Evolutionary conservation across 2,329 filamentous ascomycete genomes (phyloP), one percentile per base, ranked within the genome.

Genomic region (Aspergillus japonicus): DNA sequence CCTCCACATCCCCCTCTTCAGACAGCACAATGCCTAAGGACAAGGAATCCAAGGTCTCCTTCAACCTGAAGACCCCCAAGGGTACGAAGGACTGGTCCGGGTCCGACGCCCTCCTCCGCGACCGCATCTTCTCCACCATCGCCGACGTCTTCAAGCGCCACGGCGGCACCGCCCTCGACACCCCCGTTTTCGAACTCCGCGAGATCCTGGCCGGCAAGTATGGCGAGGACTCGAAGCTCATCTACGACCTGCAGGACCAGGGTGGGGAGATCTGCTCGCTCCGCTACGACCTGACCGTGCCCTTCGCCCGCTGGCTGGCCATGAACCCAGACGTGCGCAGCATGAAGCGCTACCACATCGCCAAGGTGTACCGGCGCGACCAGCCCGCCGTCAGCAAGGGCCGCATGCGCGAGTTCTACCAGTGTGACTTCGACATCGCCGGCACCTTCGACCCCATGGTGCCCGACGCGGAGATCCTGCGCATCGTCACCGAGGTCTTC

Each of bases 361-460:
- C 92, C 68, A 96, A 96, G 80, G 93, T 96, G 54, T 93, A 92
- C 79, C 83, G 90, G 63, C 81, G 89, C 74, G 90, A 93, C 75
- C 89, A 92, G 75, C 90, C 90, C 24, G 90, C 92, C 62, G 91
- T 97, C 80, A 91, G 89, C 63, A 95, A 96, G 75, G 94, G 93
- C 54, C 87, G 93, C 56, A 95, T 96, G 89, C 86, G 94, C 71
- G 94, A 97, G 78, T 96, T 96, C 78, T 96, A 96, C 80, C 93
- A 97, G 78, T 97, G 93, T 80, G 94, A 98, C 78, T 96, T 97
- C 72, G 93, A 97, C 74, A 94, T 97, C 78, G 93, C 93, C 12
- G 92, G 93, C 61, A 67, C 75, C 62, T 96, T 92, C 79, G 94
- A 96, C 73, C 79, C 91, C 56, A 96, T 97, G 92, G 84, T 96